Conservation (phyloP, 169 alveolate genomes). For the Eimeria maxima region DNA sequence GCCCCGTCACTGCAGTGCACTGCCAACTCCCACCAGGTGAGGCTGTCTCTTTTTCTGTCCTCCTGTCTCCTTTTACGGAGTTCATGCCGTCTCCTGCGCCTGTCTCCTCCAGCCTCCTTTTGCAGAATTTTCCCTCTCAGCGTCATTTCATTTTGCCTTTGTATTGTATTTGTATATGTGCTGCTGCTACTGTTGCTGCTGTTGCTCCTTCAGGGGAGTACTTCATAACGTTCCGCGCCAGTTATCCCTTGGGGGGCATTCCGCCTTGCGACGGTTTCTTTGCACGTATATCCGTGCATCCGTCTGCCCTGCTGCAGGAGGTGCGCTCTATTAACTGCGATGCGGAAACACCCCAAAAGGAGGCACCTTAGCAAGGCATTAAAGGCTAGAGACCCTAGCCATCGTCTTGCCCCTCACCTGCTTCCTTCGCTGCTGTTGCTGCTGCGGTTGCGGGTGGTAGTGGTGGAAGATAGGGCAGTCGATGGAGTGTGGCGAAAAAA, state of each 20-base stretch:
- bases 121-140: neutral
- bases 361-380: neutral
- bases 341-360: neutral
- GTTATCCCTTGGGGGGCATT: slow-evolving; percentile 80
- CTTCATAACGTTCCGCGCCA: slow-evolving; percentile 24
- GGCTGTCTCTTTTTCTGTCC: neutral
- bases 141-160: neutral
- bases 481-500: too few species aligned
- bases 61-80: neutral
- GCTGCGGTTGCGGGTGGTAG: neutral
- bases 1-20: neutral
- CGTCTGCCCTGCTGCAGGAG: slow-evolving; percentile 51
- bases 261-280: slow-evolving; percentile 83
- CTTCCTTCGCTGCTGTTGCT: neutral
- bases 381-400: too few species aligned
- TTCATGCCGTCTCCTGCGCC: neutral
- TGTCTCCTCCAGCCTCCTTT: neutral
- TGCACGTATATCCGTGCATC: slow-evolving; percentile 64
- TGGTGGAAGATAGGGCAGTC: neutral
- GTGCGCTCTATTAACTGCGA: neutral
- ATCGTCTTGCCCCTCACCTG: too few species aligned
- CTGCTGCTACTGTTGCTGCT: slow-evolving; percentile 42
- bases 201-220: slow-evolving; percentile 58
- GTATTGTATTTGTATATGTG: neutral
- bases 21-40: slow-evolving; percentile 47